These are phyloP conservation scores for Davidsoniella eucalypti DNA, from an alignment of 2,329 filamentous ascomycete species.

Conservation along the genomic window DNA sequence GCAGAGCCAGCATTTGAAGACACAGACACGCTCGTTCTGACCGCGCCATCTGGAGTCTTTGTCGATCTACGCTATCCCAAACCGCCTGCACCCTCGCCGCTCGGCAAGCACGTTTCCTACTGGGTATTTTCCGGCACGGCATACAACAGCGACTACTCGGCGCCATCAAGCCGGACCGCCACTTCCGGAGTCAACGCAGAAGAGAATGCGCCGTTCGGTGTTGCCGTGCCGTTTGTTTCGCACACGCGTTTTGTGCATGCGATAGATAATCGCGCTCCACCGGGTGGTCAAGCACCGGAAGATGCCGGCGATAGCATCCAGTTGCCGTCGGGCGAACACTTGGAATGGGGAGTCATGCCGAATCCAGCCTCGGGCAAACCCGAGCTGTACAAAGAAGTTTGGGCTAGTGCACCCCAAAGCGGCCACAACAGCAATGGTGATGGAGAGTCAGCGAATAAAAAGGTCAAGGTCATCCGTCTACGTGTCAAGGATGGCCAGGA, in stretches of 20 bases:
- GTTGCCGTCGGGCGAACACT: constrained; percentile 23
- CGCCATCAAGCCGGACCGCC: neutral
- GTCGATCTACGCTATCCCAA: constrained; percentile 40
- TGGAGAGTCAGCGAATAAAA: too few relatives aligned
- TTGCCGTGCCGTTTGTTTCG: constrained; percentile 13
- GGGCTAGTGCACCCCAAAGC: constrained; percentile 21
- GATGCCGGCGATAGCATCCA: constrained; percentile 42
- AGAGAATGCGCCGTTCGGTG: neutral
- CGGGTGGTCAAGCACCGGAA: constrained; percentile 10
- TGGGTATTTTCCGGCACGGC: constrained; percentile 7
- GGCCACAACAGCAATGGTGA: too few relatives aligned
- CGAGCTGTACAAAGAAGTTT: constrained; percentile 50
- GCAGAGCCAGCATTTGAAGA: constrained; percentile 2
- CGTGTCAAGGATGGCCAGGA: neutral
- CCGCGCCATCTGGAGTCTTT: constrained; percentile 38
- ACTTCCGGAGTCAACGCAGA: too few relatives aligned
- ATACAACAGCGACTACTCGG: neutral
- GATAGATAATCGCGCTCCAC: constrained; percentile 39
- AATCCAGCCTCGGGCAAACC: constrained; percentile 36
- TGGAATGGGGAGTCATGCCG: constrained; percentile 44
- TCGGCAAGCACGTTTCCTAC: neutral
- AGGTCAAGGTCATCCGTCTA: neutral
- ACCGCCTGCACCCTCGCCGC: neutral
- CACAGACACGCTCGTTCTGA: constrained; percentile 40
- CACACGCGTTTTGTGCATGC: constrained; percentile 36